Conservation (phyloP, 179 eudicot genomes). For the Gypsophila paniculata region DNA sequence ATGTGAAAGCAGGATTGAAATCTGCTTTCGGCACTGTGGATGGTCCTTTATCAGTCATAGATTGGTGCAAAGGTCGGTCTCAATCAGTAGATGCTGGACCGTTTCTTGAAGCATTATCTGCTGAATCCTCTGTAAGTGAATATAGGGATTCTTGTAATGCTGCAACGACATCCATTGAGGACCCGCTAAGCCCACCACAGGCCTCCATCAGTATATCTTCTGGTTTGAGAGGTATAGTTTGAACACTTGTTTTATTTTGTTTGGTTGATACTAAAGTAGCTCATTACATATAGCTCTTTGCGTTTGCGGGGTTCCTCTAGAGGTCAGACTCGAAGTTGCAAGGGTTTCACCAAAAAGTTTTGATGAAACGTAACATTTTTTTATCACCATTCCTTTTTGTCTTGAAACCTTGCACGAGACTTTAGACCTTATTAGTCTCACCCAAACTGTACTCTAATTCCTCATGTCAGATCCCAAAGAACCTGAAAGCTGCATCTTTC, state of each 20-base stretch:
- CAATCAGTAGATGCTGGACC: constrained; percentile 60
- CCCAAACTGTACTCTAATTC: neutral
- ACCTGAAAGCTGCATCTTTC: neutral
- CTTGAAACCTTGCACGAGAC: neutral
- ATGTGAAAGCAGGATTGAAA: constrained; percentile 67
- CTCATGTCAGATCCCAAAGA: neutral
- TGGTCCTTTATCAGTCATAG: constrained; percentile 80
- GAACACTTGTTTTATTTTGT: neutral
- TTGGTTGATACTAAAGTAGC: neutral
- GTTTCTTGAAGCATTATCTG: constrained; percentile 59
- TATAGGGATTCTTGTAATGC: constrained; percentile 65
- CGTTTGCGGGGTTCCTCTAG: too few species aligned
- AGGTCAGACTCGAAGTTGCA: neutral
- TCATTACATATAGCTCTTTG: neutral
- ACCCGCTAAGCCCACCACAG: constrained; percentile 70
- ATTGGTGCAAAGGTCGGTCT: constrained; percentile 90
- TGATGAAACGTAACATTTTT: neutral
- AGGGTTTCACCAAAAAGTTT: neutral
- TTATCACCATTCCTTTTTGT: neutral
- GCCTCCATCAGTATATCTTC: constrained; percentile 56
- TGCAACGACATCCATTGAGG: constrained; percentile 47
- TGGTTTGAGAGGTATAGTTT: constrained; percentile 56
- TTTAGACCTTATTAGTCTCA: neutral
- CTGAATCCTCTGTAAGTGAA: constrained; percentile 69
- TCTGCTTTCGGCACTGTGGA: constrained; percentile 81